Evolutionary conservation across 805 yeast genomes (phyloP), one percentile per base, ranked within the genome.

Genomic region (Wickerhamia fluorescens): DNA sequence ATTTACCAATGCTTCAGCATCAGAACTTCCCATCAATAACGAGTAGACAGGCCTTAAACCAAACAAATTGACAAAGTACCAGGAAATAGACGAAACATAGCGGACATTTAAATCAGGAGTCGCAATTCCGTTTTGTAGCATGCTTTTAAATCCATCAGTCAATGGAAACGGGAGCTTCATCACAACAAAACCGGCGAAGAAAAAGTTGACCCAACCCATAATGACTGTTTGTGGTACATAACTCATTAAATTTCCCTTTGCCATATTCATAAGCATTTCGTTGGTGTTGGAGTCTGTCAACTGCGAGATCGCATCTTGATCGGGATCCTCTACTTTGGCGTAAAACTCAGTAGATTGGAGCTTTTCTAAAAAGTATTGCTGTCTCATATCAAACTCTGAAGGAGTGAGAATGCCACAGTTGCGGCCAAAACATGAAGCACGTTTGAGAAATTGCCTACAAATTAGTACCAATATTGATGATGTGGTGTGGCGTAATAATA

Each of bases 161-260:
- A 92, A 61, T 3, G 95, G 94, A 60, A 92, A 92, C 11, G 98
- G 98, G 30, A 92, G 63, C 40, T 58, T 61, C 68, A 63, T 82
- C 27, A 86, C 73, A 10, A 88, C 78, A 39, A 87, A 86, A 0
- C 96, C 96, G 9, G 89, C 85, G 54, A 86, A 92, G 59, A 89
- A 88, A 46, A 77, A 83, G 47, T 84, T 85, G 36, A 89, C 89
- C 95, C 96, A 92, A 47, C 87, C 86, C 96, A 92, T 88, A 40
- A 88, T 81, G 22, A 88, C 53, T 0, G 96, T 85, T 58, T 92
- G 97, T 2, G 97, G 96, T 12, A 87, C 72, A 50, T 78, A 84
- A 55, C 76, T 84, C 48, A 88, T 78, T 39, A 86, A 60, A 49
- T 86, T 88, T 6, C 80, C 78, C 49, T 86, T 86, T 34, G 87